Evolutionary conservation across 1,139 yeast genomes (phyloP), one percentile per base, ranked within the genome.

Genomic region (Pichia terricola): DNA sequence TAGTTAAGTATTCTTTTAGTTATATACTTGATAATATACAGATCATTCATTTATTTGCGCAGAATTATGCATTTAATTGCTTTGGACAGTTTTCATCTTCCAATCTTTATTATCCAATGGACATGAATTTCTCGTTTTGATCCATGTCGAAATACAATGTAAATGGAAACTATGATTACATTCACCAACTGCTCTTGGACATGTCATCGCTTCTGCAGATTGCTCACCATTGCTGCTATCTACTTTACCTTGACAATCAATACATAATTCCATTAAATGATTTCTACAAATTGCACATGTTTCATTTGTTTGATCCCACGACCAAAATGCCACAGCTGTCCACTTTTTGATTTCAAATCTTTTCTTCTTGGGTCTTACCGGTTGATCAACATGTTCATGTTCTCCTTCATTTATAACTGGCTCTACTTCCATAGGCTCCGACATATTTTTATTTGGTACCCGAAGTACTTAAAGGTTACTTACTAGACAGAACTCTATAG

Each of bases 311-410:
- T 59, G 71, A 72, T 79, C 97, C 98, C 98, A 94, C 1, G 96
- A 88, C 99, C 99, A 94, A 60, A 91, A 88, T 22, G 98, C 97
- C 43, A 94, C 98, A 0, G 98, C 97, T 16, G 96, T 88, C 98
- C 98, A 91, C 69, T 81, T 81, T 57, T 79, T 78, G 41, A 82
- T 79, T 56, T 81, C 87, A 53, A 81, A 81, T 54, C 81, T 69
- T 60, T 75, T 77, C 65, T 71, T 70, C 39, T 42, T 45, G 22
- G 42, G 44, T 55, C 58, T 40, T 22, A 4, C n/a, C 3, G n/a
- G 8, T 22, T n/a, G 22, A 4, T 37, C 26, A 3, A 7, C 10
- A 28, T n/a, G 22, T 16, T 34, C 35, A 6, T 34, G 35, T 16
- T 26, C 28, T 11, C 11, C 25, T 2, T 34, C 22, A 9, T 34